Conservation (phyloP, 202 grass and related monocot genomes). For the Cymbopogon flexuosus region DNA sequence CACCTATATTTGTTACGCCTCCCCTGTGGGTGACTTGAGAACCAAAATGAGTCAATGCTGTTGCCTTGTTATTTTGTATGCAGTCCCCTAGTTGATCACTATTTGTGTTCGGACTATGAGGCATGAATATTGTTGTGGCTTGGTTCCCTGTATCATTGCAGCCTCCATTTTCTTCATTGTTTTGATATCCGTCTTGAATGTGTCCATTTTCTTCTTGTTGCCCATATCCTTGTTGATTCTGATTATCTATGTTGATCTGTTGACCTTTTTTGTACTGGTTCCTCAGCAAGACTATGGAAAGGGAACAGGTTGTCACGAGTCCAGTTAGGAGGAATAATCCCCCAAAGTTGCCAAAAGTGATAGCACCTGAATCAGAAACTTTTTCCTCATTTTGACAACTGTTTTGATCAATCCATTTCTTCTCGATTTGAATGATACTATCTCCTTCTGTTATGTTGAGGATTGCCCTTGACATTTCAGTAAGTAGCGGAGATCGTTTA, state of each 20-base stretch:
- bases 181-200: background rate
- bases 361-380: slow-evolving; percentile 4
- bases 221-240: background rate
- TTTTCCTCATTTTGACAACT: slow-evolving; percentile 31
- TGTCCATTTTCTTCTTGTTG: background rate
- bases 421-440: slow-evolving; percentile 32
- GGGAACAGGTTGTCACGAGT: slow-evolving; percentile 23
- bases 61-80: background rate
- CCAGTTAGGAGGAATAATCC: slow-evolving; percentile 42
- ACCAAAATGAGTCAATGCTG: background rate
- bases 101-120: background rate
- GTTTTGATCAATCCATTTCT: slow-evolving; percentile 44
- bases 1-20: background rate
- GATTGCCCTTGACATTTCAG: slow-evolving; percentile 54
- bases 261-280: background rate
- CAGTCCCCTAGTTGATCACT: background rate
- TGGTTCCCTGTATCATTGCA: background rate
- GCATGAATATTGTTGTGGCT: background rate
- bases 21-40: background rate
- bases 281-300: background rate
- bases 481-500: slow-evolving; percentile 40
- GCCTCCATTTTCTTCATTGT: background rate
- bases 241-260: background rate
- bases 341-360: slow-evolving; percentile 31
- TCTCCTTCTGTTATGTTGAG: slow-evolving; percentile 38